Evolutionary conservation across 2,329 filamentous ascomycete species (phyloP).

Genomic region (Boeremia exigua): DNA sequence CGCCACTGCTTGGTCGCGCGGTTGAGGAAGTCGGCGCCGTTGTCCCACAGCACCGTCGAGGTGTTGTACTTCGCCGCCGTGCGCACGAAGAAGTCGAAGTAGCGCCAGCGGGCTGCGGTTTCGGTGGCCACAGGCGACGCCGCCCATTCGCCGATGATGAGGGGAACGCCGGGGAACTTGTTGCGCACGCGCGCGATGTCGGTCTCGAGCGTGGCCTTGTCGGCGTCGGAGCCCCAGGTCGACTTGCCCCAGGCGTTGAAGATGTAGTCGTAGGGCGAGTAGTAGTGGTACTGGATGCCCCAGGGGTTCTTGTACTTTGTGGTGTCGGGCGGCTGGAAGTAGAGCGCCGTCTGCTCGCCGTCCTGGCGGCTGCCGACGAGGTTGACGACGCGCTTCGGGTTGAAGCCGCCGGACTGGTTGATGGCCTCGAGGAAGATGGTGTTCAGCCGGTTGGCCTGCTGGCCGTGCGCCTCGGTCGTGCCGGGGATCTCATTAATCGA

Average conservation of each 20-base stretch:
- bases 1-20: constrained; percentile 58
- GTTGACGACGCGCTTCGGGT: constrained; percentile 62
- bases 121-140: constrained; percentile 59
- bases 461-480: constrained; percentile 57
- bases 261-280: constrained; percentile 58
- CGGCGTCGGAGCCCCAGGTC: constrained; percentile 63
- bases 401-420: constrained; percentile 61
- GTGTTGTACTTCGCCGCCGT: constrained; percentile 59
- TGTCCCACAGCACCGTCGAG: constrained; percentile 64
- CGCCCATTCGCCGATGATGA: constrained; percentile 65
- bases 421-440: constrained; percentile 63
- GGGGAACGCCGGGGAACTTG: constrained; percentile 62
- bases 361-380: constrained; percentile 61
- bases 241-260: constrained; percentile 63
- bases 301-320: constrained; percentile 61
- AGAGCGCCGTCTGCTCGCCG: constrained; percentile 59
- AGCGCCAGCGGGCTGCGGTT: constrained; percentile 63
- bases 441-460: constrained; percentile 62
- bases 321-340: constrained; percentile 58
- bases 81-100: constrained; percentile 61
- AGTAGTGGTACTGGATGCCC: constrained; percentile 68
- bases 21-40: constrained; percentile 62
- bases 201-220: constrained; percentile 57
- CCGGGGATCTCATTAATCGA: constrained; percentile 66
- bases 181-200: constrained; percentile 60